phyloP scores from a whole-genome alignment of 768 basidiomycete genomes.

The Russula ochroleuca region DNA sequence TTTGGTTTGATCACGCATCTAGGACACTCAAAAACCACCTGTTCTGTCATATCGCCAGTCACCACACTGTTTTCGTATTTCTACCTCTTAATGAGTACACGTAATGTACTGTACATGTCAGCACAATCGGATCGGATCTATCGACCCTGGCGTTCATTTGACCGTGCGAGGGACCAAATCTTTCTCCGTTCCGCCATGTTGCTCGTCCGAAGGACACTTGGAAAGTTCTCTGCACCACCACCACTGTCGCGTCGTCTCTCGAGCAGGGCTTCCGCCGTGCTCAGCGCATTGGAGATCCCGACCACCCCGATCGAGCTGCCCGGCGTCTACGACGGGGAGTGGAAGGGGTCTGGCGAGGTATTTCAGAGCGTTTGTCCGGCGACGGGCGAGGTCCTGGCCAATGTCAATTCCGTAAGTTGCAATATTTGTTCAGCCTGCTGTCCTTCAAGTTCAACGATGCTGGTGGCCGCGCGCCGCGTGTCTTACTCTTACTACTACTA shows the following conservation, averaged over 20 bases:
- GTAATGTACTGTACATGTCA: not conserved
- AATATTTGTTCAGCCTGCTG: not conserved
- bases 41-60: too few relatives aligned
- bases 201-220: slow-evolving; percentile 16
- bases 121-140: slow-evolving; percentile 17
- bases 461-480: not conserved
- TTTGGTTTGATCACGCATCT: slow-evolving; percentile 9
- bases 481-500: not conserved
- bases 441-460: not conserved
- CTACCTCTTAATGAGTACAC: not conserved
- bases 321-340: slow-evolving; percentile 80
- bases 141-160: not conserved
- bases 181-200: slow-evolving; percentile 4
- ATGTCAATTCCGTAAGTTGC: slow-evolving; percentile 58
- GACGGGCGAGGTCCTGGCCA: slow-evolving; percentile 80
- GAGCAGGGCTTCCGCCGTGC: slow-evolving; percentile 61
- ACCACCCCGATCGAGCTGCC: slow-evolving; percentile 49
- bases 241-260: slow-evolving; percentile 48
- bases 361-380: slow-evolving; percentile 74
- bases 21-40: slow-evolving; percentile 9
- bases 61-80: not conserved
- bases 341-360: slow-evolving; percentile 72
- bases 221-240: slow-evolving; percentile 22
- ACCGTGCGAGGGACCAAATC: not conserved
- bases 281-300: slow-evolving; percentile 60